phyloP scores from a whole-genome alignment of 1,284 basidiomycete species.

The Rhodotorula sp. region DNA sequence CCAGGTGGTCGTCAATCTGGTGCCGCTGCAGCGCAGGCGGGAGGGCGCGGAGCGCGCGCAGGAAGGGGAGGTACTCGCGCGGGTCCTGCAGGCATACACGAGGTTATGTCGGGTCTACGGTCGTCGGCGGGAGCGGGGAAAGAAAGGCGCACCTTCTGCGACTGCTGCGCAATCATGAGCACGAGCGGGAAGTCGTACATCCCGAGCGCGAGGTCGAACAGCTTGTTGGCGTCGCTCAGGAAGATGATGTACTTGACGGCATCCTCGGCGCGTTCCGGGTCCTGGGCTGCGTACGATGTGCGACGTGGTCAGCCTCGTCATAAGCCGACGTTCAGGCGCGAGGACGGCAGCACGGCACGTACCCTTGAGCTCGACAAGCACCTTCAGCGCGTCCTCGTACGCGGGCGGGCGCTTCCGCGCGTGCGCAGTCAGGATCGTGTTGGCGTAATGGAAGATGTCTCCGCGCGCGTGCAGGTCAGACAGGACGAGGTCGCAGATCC shows the following conservation, averaged over 20 bases:
- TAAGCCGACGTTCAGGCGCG: not conserved
- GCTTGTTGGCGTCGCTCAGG: constrained; percentile 85
- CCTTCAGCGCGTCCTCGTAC: constrained; percentile 77
- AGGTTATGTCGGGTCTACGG: not conserved
- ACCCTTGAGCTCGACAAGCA: constrained; percentile 80
- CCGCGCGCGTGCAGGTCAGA: constrained; percentile 65
- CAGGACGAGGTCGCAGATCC: constrained; percentile 78
- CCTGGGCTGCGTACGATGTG: constrained; percentile 59
- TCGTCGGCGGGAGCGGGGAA: not conserved
- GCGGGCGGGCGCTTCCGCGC: constrained; percentile 90
- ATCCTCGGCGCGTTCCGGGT: constrained; percentile 81
- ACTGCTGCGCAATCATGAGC: constrained; percentile 93
- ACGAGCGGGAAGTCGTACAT: constrained; percentile 99
- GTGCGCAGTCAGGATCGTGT: constrained; percentile 87
- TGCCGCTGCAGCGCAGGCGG: constrained; percentile 83
- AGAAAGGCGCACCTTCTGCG: constrained; percentile 71
- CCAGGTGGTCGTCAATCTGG: constrained; percentile 90
- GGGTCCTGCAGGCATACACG: constrained; percentile 68
- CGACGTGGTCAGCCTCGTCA: not conserved
- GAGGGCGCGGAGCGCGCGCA: constrained; percentile 80
- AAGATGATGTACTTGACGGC: constrained; percentile 99
- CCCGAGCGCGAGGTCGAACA: constrained; percentile 92
- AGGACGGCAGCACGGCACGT: constrained; percentile 8
- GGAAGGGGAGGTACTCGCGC: constrained; percentile 94
- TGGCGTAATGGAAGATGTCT: constrained; percentile 78